Conservation (phyloP, 2,329 filamentous ascomycete genomes). For the Cercospora janseana region DNA sequence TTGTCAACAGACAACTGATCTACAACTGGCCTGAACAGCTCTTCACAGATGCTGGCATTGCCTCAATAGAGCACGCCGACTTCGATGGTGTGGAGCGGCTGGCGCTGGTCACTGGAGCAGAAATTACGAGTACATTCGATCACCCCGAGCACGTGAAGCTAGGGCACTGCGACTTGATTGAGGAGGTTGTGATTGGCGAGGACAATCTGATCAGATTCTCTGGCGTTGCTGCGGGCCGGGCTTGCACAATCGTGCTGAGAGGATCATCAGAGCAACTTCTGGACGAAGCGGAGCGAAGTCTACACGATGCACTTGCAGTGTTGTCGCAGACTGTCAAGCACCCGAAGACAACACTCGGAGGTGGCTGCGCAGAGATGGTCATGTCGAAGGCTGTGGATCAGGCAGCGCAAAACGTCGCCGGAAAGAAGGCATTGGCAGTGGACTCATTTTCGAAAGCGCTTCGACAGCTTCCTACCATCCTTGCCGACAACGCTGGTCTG, state of each 20-base stretch:
- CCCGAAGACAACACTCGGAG: conserved; percentile 88
- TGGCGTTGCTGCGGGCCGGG: conserved; percentile 86
- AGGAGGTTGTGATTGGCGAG: conserved; percentile 97
- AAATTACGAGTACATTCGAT: conserved; percentile 97
- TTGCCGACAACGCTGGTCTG: conserved; percentile 94
- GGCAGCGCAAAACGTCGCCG: conserved; percentile 87
- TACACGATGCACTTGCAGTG: conserved; percentile 94
- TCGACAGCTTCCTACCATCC: conserved; percentile 89
- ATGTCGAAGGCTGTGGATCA: conserved; percentile 98
- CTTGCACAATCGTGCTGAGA: conserved; percentile 93
- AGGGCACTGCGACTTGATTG: conserved; percentile 89
- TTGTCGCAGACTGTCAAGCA: conserved; percentile 95
- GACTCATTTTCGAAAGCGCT: conserved; percentile 85
- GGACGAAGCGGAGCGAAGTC: conserved; percentile 91
- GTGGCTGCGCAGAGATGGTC: conserved; percentile 96
- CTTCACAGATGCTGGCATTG: conserved; percentile 94
- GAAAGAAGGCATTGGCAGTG: conserved; percentile 94
- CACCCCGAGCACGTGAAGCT: conserved; percentile 97
- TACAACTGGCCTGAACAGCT: conserved; percentile 99
- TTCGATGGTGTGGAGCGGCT: conserved; percentile 97
- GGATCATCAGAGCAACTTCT: conserved; percentile 95
- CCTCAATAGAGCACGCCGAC: conserved; percentile 98
- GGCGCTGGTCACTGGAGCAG: conserved; percentile 91
- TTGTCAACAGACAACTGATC: conserved; percentile 98
- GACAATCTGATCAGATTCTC: conserved; percentile 98